Evolutionary conservation across 164 flowering plant genomes (phyloP).

Genomic region (Hamamelis virginiana): DNA sequence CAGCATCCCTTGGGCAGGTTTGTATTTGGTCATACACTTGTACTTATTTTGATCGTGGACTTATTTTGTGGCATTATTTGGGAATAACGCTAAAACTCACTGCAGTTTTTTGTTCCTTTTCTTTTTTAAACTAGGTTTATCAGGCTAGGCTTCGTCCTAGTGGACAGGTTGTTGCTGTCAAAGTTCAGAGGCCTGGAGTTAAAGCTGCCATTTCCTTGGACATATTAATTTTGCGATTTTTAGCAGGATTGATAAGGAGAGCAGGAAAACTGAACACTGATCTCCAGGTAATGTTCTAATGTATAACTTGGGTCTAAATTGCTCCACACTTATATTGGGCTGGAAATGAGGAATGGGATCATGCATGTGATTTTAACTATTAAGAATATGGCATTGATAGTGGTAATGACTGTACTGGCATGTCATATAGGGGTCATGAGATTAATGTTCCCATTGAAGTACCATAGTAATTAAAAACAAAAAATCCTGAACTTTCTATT

Average conservation of each 20-base stretch:
- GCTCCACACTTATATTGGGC: not conserved
- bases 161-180: constrained; percentile 87
- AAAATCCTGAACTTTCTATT: not conserved
- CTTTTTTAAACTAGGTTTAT: constrained; percentile 58
- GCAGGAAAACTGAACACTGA: constrained; percentile 83
- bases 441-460: not conserved
- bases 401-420: not conserved
- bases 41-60: constrained; percentile 3
- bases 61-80: not conserved
- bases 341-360: constrained; percentile 4
- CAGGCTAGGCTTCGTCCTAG: constrained; percentile 73
- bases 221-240: constrained; percentile 71
- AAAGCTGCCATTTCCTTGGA: constrained; percentile 91
- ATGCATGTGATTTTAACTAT: not conserved
- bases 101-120: not conserved
- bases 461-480: not conserved
- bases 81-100: not conserved
- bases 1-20: constrained; percentile 99
- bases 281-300: constrained; percentile 63
- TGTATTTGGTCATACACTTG: constrained; percentile 3
- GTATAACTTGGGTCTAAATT: not conserved
- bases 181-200: constrained; percentile 98
- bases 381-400: not conserved
- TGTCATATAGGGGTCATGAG: not conserved
- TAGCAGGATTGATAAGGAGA: constrained; percentile 63